Base-by-base conservation (phyloP, 2,329 filamentous ascomycete species). In the Thielaviopsis populi region DNA sequence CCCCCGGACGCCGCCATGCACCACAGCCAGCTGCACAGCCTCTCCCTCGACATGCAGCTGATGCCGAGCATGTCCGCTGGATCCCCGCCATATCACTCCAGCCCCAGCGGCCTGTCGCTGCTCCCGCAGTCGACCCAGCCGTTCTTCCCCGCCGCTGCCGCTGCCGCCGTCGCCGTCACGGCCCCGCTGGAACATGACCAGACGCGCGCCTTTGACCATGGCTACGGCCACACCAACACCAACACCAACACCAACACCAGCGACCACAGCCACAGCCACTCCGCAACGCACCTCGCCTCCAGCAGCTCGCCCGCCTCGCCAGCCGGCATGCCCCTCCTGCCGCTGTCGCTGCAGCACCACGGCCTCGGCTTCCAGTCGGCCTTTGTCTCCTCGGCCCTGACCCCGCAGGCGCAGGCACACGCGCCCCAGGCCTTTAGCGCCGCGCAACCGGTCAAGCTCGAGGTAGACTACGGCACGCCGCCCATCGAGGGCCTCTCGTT, bases 211-310 rank as follows among this genome's bases (percentile, higher is more conserved):
- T 33, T 3, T 37, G 33, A 37, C 15, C 53, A 24, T 15, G 19
- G n/a, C 53, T 6, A 30, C 27, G n/a, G 50, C 27, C 27, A 56
- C 11, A 13, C 6, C 53, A n/a, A n/a, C n/a, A n/a, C n/a, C n/a
- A n/a, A n/a, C n/a, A n/a, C n/a, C n/a, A n/a, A n/a, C n/a, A n/a
- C n/a, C n/a, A n/a, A n/a, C n/a, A n/a, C n/a, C n/a, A n/a, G n/a
- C n/a, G n/a, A n/a, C 15, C 53, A 24, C 27, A 37, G n/a, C 53
- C 15, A 30, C 27, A 33, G 50, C 27, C 27, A 56, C 11, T 11
- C 6, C 53, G n/a, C 71, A 59, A 62, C 59, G 8, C 53, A 56
- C 15, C 27, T 33, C 6, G 3, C 33, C 17, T 37, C 53, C 8
- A 37, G 27, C 30, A 56, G 53, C 53, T 56, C 53, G 15, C 53